Evolutionary conservation across 164 flowering plant genomes (phyloP), one percentile per base, ranked within the genome.

Genomic region (Stephania yunnanensis): DNA sequence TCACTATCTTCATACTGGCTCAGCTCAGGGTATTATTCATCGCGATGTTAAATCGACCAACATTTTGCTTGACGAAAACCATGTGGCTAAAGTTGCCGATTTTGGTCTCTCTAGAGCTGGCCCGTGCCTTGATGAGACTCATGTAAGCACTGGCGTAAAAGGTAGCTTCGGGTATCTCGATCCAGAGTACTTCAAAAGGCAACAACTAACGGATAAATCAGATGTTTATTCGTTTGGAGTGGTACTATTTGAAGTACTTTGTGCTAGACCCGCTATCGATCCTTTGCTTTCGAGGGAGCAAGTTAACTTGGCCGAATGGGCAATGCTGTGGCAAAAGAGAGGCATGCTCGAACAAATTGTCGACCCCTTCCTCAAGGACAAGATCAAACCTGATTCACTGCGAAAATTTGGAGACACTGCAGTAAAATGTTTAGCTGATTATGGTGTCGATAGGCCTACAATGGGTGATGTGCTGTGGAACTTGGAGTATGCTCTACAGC

Each of bases 401-500:
- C 73, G 73, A 72, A 83, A 76, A 73, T 76, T 76, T 45, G 82
- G 81, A 71, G 80, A 82, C 63, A 82, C 82, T 0, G 82, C 78
- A 6, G 79, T 74, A 71, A 79, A 71, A 77, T 83, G 85, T 79
- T 77, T 81, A 80, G 85, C 81, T 19, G 80, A 82, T 10, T 75
- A 77, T 70, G 82, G 82, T 10, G 78, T 78, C 15, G 84, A 82
- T 52, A 80, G 84, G 75, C 83, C 84, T 0, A 68, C 83, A 29
- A 82, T 84, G 77, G 86, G 84, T 63, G 84, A 82, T 65, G 86
- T 80, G 25, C 36, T 82, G 50, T 84, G 86, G 86, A 84, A 82
- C 79, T 77, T 84, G 50, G 84, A 84, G 64, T 80, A 84, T 71
- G 80, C 70, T 15, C 75, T 82, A 36, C 82, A 80, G 69, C 84